Evolutionary conservation across 2,329 filamentous ascomycete species (phyloP).

Genomic region (Monosporascus sp.): DNA sequence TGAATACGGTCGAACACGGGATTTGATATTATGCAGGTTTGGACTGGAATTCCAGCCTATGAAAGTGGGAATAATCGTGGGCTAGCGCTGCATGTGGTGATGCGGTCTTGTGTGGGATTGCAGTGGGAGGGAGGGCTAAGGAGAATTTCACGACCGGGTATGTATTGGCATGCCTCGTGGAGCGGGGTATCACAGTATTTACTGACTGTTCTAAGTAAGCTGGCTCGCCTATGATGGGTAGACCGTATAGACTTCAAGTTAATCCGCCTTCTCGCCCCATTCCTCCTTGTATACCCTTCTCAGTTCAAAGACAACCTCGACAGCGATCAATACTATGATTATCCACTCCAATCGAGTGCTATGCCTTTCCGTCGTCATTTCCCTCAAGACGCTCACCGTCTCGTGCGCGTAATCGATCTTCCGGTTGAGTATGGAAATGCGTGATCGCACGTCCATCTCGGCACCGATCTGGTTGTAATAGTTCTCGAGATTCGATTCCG

Average conservation of each 20-base stretch:
- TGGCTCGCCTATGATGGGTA: not conserved
- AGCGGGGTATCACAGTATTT: not conserved
- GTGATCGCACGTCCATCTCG: conserved; percentile 83
- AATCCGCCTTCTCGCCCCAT: conserved; percentile 8
- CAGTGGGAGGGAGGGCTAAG: too few relatives aligned
- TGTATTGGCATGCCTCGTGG: not conserved
- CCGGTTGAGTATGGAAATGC: conserved; percentile 88
- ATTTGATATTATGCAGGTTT: too few relatives aligned
- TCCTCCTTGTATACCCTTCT: conserved; percentile 25
- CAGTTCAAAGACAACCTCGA: conserved; percentile 88
- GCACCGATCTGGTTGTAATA: conserved; percentile 94
- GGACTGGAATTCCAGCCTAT: too few relatives aligned
- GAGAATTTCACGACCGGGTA: too few relatives aligned
- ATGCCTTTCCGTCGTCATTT: conserved; percentile 87
- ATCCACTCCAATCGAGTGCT: conserved; percentile 87
- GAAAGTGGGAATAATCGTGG: too few relatives aligned
- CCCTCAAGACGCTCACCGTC: conserved; percentile 82
- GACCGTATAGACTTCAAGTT: not conserved
- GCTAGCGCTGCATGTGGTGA: too few relatives aligned
- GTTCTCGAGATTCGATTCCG: conserved; percentile 84
- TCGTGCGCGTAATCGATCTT: conserved; percentile 98
- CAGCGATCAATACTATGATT: conserved; percentile 87
- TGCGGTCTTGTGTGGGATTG: too few relatives aligned
- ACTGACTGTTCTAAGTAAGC: not conserved
- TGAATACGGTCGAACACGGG: not conserved